Evolutionary conservation across 257 asterid species (phyloP).

Genomic region (Solanum ahanhuiri): DNA sequence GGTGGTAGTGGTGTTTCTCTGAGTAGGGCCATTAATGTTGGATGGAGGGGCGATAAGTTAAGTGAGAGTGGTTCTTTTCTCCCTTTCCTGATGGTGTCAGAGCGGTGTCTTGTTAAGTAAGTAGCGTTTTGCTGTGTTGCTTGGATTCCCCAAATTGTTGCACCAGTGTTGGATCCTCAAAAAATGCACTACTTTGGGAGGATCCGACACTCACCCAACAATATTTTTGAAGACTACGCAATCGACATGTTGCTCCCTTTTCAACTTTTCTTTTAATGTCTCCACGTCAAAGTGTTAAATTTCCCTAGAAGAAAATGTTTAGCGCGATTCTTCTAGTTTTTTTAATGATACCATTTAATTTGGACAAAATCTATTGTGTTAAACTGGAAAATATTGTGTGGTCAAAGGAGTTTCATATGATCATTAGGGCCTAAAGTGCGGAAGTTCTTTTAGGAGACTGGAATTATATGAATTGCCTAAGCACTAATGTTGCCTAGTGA

Average conservation of each 20-base stretch:
- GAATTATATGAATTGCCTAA: neutral
- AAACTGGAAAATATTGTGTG: neutral
- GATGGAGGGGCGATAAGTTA: neutral
- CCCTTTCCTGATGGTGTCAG: neutral
- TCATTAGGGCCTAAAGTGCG: neutral
- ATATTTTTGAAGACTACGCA: neutral
- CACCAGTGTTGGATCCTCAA: neutral
- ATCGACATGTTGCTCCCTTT: neutral
- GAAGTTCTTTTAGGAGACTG: neutral
- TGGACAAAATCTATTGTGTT: neutral
- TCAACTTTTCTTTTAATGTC: neutral
- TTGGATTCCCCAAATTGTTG: neutral
- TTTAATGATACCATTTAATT: neutral
- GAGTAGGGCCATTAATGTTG: neutral
- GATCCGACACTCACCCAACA: neutral
- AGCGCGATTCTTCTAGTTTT: neutral
- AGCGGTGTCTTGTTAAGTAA: neutral
- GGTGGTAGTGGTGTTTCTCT: neutral
- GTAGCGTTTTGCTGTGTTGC: neutral
- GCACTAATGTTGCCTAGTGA: neutral
- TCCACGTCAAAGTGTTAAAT: neutral
- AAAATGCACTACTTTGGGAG: neutral
- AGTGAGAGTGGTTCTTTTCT: neutral
- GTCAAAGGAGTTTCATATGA: neutral
- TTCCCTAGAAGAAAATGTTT: neutral